A percentile compares a stretch with the other conserved stretches of the same genome.
Evolutionary conservation across 2,329 filamentous ascomycete genomes (phyloP).

Genomic region (Juglanconis oblonga): DNA sequence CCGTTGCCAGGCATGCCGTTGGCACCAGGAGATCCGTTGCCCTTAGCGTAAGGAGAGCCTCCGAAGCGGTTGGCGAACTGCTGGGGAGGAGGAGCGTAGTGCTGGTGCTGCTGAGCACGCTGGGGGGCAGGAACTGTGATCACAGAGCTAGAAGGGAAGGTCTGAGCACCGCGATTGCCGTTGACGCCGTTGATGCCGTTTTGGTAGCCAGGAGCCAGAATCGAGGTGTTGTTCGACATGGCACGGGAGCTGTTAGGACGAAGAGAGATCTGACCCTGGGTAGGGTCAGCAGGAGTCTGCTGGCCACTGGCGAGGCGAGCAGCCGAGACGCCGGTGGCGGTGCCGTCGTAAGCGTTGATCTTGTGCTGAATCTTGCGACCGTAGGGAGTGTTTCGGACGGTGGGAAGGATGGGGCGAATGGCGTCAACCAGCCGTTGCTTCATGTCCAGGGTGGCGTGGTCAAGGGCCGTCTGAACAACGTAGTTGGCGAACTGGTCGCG

Average conservation of each 20-base stretch:
- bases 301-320: slow-evolving; percentile 41
- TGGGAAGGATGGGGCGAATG: slow-evolving; percentile 79
- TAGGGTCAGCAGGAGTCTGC: slow-evolving; percentile 49
- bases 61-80: slow-evolving; percentile 14
- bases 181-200: slow-evolving; percentile 31
- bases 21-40: slow-evolving; percentile 8
- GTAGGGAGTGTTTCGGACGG: slow-evolving; percentile 87
- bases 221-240: slow-evolving; percentile 37
- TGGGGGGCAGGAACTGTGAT: not conserved
- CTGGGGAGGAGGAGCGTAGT: slow-evolving; percentile 20
- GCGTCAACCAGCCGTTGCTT: slow-evolving; percentile 76
- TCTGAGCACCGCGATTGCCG: slow-evolving; percentile 17
- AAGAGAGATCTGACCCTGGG: slow-evolving; percentile 52
- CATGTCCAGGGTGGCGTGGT: slow-evolving; percentile 72
- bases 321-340: slow-evolving; percentile 30
- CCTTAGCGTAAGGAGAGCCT: slow-evolving; percentile 1
- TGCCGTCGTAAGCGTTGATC: slow-evolving; percentile 60
- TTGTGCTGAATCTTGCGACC: slow-evolving; percentile 92
- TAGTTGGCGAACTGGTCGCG: slow-evolving; percentile 96
- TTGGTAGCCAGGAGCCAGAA: slow-evolving; percentile 31
- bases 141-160: slow-evolving; percentile 13
- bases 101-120: slow-evolving; percentile 15
- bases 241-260: slow-evolving; percentile 42
- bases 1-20: slow-evolving; percentile 1
- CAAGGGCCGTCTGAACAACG: slow-evolving; percentile 93